Evolutionary conservation across 176 grass and related monocot genomes (phyloP), one percentile per base, ranked within the genome.

Genomic region (Areca catechu): DNA sequence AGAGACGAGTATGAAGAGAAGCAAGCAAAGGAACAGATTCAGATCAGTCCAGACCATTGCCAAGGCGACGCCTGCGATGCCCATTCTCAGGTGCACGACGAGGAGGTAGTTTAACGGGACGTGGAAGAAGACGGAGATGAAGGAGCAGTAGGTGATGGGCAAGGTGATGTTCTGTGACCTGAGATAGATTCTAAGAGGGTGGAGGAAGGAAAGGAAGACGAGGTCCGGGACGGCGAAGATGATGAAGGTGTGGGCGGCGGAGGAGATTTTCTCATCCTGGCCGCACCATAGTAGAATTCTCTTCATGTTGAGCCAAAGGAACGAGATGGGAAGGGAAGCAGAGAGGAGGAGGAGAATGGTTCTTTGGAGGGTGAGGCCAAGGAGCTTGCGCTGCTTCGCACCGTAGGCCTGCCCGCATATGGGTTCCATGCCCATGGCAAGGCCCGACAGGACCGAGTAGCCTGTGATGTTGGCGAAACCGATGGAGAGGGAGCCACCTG

Each of bases 401-500:
- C 94, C 94, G 65, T 85, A 92, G 15, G 94, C 94, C 81, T 98
- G 94, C 7, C 83, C 94, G 59, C 88, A 98, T 28, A 98, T 85
- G 51, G 94, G 94, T 73, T 98, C 94, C 94, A 98, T 98, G 50
- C 94, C 88, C 16, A 92, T 80, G 50, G 94, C 88, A 5, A 98
- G 78, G 0, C 93, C 94, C 0, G 88, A 85, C 20, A 98, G 87
- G 7, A 98, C 79, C 4, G 93, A 92, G 80, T 98, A 98, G 15
- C 93, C 93, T 0, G 93, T 98, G 76, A 98, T 98, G 61, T 98
- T 98, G 49, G 93, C 87, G 58, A 98, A 92, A 54, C 93, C 93
- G 0, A 98, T 78, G 1, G 93, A 74, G 7, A 98, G 84, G 1
- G 87, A 98, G 0, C 93, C 93, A 15, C 84, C 88, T 10, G 93